These are phyloP conservation scores for Talaromyces pinophilus DNA, from an alignment of 2,329 filamentous ascomycete genomes.

Conservation along the genomic window DNA sequence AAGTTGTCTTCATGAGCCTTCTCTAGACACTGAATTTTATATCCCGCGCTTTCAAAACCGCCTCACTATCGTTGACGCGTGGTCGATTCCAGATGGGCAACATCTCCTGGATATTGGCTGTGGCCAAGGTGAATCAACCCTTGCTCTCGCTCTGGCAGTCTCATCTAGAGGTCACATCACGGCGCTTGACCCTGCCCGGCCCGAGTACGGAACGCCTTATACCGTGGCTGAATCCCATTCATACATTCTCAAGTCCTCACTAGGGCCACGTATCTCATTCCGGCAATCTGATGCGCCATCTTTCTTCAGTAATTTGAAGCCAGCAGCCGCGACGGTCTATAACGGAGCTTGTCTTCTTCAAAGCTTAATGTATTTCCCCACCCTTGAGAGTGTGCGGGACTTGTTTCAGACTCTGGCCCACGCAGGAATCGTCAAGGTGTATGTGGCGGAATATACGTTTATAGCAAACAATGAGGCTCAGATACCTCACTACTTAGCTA, in stretches of 20 bases:
- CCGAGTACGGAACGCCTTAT: background rate
- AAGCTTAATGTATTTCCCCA: background rate
- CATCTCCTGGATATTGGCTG: background rate
- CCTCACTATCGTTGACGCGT: background rate
- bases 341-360: background rate
- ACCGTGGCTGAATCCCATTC: background rate
- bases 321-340: background rate
- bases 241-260: background rate
- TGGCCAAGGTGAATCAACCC: background rate
- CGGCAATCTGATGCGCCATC: background rate
- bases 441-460: background rate
- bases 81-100: background rate
- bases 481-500: background rate
- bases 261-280: background rate
- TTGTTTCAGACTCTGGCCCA: background rate
- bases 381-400: background rate
- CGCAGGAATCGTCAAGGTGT: background rate
- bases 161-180: background rate
- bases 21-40: background rate
- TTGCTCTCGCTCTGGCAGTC: background rate
- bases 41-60: background rate
- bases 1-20: background rate
- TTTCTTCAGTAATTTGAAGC: background rate
- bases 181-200: background rate
- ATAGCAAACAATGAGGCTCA: background rate